These are phyloP conservation scores for Fusarium secorum DNA, from an alignment of 2,329 filamentous ascomycete genomes.

Conservation along the genomic window DNA sequence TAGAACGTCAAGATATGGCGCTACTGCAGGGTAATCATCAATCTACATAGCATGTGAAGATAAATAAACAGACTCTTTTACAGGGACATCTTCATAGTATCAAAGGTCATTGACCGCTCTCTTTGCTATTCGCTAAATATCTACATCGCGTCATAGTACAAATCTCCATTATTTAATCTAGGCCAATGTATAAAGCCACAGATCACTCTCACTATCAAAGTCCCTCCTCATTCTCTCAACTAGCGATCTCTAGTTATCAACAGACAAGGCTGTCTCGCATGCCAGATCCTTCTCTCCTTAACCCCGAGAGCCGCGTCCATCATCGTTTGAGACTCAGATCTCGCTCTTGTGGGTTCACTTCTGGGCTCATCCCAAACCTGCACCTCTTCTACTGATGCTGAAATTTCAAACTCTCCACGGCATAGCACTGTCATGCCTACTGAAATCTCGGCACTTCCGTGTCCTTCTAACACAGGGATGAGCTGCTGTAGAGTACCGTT, in stretches of 20 bases:
- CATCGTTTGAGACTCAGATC: slow-evolving; percentile 64
- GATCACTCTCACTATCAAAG: background rate
- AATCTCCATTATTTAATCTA: slow-evolving; percentile 15
- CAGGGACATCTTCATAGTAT: background rate
- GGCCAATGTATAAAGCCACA: background rate
- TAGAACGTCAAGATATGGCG: background rate
- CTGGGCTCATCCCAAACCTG: slow-evolving; percentile 57
- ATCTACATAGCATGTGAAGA: background rate
- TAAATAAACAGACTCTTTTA: background rate
- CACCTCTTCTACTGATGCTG: slow-evolving; percentile 82
- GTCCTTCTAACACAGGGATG: slow-evolving; percentile 68
- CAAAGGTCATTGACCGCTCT: slow-evolving; percentile 18
- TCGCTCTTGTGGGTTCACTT: slow-evolving; percentile 45
- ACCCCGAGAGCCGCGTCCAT: slow-evolving; percentile 66
- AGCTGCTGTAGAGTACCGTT: slow-evolving; percentile 83
- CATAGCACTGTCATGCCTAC: slow-evolving; percentile 79
- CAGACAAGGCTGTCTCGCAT: slow-evolving; percentile 64
- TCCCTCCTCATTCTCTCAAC: slow-evolving; percentile 20
- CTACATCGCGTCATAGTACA: slow-evolving; percentile 14
- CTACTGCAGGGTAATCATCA: slow-evolving; percentile 13
- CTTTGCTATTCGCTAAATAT: slow-evolving; percentile 14
- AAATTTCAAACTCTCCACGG: slow-evolving; percentile 82
- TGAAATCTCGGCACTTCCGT: slow-evolving; percentile 65
- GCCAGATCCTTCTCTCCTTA: slow-evolving; percentile 70
- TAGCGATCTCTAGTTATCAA: slow-evolving; percentile 61